Evolutionary conservation across 768 basidiomycete genomes (phyloP).

Genomic region (Leccinum longicurvipes): DNA sequence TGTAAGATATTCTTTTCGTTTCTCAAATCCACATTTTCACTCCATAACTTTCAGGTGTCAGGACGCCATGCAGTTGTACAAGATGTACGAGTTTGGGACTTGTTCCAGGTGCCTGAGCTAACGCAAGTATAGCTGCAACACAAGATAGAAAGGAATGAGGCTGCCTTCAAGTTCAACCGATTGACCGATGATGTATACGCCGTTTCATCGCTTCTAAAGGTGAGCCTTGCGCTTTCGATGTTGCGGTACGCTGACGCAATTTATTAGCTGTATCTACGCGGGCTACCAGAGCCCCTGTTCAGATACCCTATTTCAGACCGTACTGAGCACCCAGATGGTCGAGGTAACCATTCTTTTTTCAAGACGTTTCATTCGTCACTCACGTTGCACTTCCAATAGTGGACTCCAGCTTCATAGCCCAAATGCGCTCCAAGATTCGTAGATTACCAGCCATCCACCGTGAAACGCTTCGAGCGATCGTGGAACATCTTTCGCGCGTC

Average conservation of each 20-base stretch:
- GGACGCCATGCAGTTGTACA: conserved; percentile 84
- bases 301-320: conserved; percentile 77
- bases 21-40: neutral
- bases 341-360: conserved; percentile 45
- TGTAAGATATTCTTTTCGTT: conserved; percentile 38
- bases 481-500: conserved; percentile 82
- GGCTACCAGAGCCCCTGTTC: conserved; percentile 89
- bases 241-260: neutral
- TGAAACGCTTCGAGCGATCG: conserved; percentile 71
- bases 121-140: conserved; percentile 61
- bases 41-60: conserved; percentile 52
- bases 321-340: conserved; percentile 72
- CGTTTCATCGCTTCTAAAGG: conserved; percentile 84
- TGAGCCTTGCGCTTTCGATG: conserved; percentile 23
- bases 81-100: conserved; percentile 46
- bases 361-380: neutral
- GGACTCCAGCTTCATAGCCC: conserved; percentile 62
- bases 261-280: conserved; percentile 70
- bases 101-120: neutral
- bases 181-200: conserved; percentile 77
- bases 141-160: conserved; percentile 83
- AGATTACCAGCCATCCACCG: conserved; percentile 82
- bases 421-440: conserved; percentile 85
- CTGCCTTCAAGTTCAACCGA: conserved; percentile 66
- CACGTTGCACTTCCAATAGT: conserved; percentile 45